A percentile compares a stretch with the other conserved stretches of the same genome.
phyloP scores from a whole-genome alignment of 163 green algal genomes.

The Chlamydomonas reinhardtii region DNA sequence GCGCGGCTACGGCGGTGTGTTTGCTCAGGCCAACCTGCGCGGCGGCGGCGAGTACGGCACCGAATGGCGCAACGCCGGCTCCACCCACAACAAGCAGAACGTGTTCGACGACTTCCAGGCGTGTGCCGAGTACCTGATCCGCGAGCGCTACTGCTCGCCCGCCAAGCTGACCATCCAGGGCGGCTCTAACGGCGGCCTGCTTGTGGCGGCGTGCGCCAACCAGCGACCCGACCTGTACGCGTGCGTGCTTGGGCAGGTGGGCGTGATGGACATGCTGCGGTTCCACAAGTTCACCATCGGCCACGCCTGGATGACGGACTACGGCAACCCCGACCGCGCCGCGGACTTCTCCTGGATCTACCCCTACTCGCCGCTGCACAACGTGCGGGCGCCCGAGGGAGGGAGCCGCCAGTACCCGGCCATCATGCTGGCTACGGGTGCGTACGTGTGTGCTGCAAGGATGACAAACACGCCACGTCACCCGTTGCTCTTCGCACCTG shows the following conservation, averaged over 20 bases:
- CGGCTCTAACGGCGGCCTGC: constrained; percentile 93
- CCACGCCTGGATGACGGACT: constrained; percentile 93
- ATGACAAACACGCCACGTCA: too few relatives aligned
- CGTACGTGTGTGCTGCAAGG: background rate
- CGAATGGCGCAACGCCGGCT: constrained; percentile 89
- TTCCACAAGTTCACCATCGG: constrained; percentile 98
- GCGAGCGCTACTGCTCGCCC: constrained; percentile 56
- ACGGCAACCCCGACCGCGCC: constrained; percentile 74
- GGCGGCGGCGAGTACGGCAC: constrained; percentile 96
- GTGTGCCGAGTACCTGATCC: constrained; percentile 71
- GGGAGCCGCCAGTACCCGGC: constrained; percentile 89
- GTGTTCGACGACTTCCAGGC: constrained; percentile 97
- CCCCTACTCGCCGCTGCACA: constrained; percentile 94
- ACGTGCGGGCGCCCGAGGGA: constrained; percentile 77
- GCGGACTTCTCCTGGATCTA: constrained; percentile 77
- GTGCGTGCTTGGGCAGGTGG: constrained; percentile 82
- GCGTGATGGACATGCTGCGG: constrained; percentile 96
- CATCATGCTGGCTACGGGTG: constrained; percentile 79
- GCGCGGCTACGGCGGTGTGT: constrained; percentile 84
- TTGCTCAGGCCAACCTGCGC: constrained; percentile 88
- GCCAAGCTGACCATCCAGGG: constrained; percentile 77
- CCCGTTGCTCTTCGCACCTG: too few relatives aligned
- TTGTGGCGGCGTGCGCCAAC: constrained; percentile 93
- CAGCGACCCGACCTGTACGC: constrained; percentile 93
- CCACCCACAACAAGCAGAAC: constrained; percentile 91